Evolutionary conservation across 1,139 yeast genomes (phyloP).

Genomic region (Saccharomyces pastorianus): DNA sequence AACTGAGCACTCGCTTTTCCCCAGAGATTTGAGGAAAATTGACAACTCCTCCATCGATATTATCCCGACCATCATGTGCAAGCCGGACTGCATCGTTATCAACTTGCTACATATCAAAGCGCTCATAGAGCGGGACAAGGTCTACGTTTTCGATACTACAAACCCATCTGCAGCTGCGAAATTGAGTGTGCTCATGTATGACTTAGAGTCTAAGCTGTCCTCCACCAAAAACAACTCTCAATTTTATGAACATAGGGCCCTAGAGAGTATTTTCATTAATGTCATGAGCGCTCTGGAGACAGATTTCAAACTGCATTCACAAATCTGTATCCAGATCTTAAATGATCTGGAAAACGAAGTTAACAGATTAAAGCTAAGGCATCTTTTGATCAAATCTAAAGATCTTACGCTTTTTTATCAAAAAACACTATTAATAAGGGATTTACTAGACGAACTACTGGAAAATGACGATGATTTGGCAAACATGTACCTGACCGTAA

Average conservation of each 20-base stretch:
- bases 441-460: constrained; percentile 62
- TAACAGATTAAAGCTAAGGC: constrained; percentile 57
- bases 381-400: constrained; percentile 59
- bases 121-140: constrained; percentile 68
- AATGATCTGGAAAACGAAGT: constrained; percentile 62
- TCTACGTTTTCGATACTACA: constrained; percentile 70
- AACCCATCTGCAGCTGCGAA: constrained; percentile 51
- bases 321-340: constrained; percentile 58
- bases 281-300: constrained; percentile 80
- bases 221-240: constrained; percentile 26
- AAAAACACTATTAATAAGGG: constrained; percentile 56
- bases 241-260: constrained; percentile 74
- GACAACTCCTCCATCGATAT: constrained; percentile 86
- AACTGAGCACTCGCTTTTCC: constrained; percentile 56
- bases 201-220: constrained; percentile 70
- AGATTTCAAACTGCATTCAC: constrained; percentile 67
- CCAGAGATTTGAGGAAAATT: constrained; percentile 70
- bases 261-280: constrained; percentile 80
- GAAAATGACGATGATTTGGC: constrained; percentile 88
- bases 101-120: constrained; percentile 84
- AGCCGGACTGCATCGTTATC: constrained; percentile 62
- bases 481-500: constrained; percentile 60
- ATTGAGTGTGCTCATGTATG: constrained; percentile 77
- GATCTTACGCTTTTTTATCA: constrained; percentile 59
- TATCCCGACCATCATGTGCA: constrained; percentile 77